Evolutionary conservation across 225 moss, liverwort and hornwort genomes (phyloP).

Genomic region (Ulota crispa): DNA sequence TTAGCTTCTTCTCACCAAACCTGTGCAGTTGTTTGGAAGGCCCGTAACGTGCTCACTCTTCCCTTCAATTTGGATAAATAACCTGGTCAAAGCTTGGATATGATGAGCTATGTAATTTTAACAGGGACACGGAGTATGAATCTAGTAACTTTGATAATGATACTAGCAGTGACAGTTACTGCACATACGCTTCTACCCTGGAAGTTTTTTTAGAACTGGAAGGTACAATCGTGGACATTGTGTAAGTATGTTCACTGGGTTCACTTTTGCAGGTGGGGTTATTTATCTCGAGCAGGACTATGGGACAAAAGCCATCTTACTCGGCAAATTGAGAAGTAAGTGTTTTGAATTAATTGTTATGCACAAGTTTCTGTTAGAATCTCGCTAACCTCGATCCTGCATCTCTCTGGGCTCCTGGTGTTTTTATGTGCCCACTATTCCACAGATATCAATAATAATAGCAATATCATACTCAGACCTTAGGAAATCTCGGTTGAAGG

Average conservation of each 20-base stretch:
- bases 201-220: background rate
- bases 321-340: constrained; percentile 92
- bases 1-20: constrained; percentile 3
- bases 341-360: background rate
- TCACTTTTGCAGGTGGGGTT: constrained; percentile 74
- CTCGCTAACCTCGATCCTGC: background rate
- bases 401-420: background rate
- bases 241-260: constrained; percentile 19
- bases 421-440: background rate
- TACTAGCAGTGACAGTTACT: constrained; percentile 15
- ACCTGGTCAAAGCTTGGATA: background rate
- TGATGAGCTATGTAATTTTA: background rate
- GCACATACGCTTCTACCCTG: background rate
- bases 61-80: constrained; percentile 1
- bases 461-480: background rate
- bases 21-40: background rate
- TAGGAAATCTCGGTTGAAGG: background rate
- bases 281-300: constrained; percentile 85
- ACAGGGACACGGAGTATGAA: background rate
- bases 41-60: background rate
- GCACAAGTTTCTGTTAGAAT: background rate
- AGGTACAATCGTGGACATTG: background rate
- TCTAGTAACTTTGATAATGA: background rate
- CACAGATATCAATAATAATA: background rate
- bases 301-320: constrained; percentile 94